Percentiles rank a stretch among this genome's conserved stretches.
Evolutionary conservation across 1,139 yeast species (phyloP).

Genomic region (Geotrichum fermentans): DNA sequence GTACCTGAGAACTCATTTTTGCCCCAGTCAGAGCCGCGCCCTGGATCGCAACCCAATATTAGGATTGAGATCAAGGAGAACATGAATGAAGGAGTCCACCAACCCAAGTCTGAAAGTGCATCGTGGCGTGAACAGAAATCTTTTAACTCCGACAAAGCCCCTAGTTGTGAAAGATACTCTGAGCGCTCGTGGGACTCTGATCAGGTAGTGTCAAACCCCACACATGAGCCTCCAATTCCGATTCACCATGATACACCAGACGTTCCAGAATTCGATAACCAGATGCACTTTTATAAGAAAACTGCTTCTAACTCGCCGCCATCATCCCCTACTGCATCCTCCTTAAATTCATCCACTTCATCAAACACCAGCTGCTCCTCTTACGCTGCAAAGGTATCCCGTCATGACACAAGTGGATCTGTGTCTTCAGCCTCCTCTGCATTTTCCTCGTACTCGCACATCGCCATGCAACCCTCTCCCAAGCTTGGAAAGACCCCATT

Average conservation of each 20-base stretch:
- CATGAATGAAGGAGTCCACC: background rate
- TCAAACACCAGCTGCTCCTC: background rate
- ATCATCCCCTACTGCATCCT: background rate
- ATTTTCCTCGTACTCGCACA: background rate
- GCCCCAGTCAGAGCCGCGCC: background rate
- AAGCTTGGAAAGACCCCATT: constrained; percentile 6
- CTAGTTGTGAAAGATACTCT: too few species aligned
- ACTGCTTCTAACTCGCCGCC: too few species aligned
- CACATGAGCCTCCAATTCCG: too few species aligned
- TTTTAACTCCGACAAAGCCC: too few species aligned
- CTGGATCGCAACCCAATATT: background rate
- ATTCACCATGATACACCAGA: too few species aligned
- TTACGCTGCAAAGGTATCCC: background rate
- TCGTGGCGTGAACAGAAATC: too few species aligned
- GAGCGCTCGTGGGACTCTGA: too few species aligned
- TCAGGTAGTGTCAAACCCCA: too few species aligned
- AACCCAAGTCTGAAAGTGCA: background rate
- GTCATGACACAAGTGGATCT: constrained; percentile 5
- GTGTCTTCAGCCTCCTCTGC: constrained; percentile 7
- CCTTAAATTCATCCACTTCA: background rate
- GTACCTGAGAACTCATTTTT: background rate
- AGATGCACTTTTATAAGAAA: too few species aligned
- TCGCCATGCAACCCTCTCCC: constrained; percentile 4
- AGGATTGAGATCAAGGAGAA: background rate
- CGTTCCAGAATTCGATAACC: too few species aligned